phyloP scores from a whole-genome alignment of 176 grass and related monocot genomes.

The Alopecurus myosuroides region DNA sequence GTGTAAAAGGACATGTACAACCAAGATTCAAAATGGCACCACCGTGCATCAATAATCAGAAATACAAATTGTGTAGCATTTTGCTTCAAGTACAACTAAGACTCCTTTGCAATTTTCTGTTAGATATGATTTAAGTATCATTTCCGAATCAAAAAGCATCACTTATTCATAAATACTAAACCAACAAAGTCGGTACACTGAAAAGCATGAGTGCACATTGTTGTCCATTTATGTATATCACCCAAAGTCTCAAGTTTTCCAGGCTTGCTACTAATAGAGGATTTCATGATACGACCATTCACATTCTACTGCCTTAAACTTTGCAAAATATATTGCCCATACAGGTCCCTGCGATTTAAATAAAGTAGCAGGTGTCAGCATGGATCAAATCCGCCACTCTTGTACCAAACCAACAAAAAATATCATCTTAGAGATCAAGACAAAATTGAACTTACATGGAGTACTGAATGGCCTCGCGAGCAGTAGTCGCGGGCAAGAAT shows the following conservation, averaged over 20 bases:
- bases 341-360: slow-evolving; percentile 42
- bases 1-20: too few species aligned
- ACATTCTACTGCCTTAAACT: slow-evolving; percentile 45
- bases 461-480: slow-evolving; percentile 64
- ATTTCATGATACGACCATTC: neutral
- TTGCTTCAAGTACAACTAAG: neutral
- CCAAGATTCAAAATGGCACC: neutral
- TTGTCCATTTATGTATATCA: neutral
- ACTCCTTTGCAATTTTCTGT: neutral
- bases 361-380: neutral
- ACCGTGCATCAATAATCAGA: neutral
- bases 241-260: neutral
- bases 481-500: slow-evolving; percentile 48
- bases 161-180: neutral
- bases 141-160: neutral
- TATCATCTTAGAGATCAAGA: neutral
- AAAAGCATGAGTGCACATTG: neutral
- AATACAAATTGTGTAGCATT: neutral
- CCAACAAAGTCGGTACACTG: neutral
- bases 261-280: neutral
- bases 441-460: slow-evolving; percentile 43
- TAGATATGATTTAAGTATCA: neutral
- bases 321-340: slow-evolving; percentile 54
- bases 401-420: neutral
- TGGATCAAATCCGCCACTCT: neutral